Percentiles rank a stretch among this genome's conserved stretches.
phyloP scores from a whole-genome alignment of 495 filamentous ascomycete genomes.

The Hypoxylon fragiforme region DNA sequence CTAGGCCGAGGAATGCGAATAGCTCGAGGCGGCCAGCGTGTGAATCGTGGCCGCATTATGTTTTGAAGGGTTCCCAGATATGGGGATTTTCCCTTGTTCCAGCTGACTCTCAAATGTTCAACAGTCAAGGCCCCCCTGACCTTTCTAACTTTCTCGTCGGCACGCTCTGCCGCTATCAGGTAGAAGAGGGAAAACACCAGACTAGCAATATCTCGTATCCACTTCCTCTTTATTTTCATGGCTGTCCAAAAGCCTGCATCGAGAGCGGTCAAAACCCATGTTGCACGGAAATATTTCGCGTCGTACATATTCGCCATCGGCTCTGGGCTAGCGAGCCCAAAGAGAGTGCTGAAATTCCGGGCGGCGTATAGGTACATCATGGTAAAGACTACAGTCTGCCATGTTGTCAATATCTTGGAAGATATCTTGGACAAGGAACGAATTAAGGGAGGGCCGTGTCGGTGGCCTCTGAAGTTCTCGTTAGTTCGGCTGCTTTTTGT shows the following conservation, averaged over 20 bases:
- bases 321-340: conserved; percentile 89
- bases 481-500: conserved; percentile 11
- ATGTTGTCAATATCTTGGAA: conserved; percentile 68
- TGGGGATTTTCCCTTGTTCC: conserved; percentile 90
- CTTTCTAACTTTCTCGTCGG: conserved; percentile 96
- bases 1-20: conserved; percentile 81
- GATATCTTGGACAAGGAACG: conserved; percentile 73
- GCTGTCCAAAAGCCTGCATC: conserved; percentile 99
- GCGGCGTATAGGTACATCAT: conserved; percentile 89
- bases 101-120: conserved; percentile 89
- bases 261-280: conserved; percentile 92
- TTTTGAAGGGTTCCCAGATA: conserved; percentile 72
- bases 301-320: conserved; percentile 94
- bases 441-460: conserved; percentile 80
- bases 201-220: conserved; percentile 78
- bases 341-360: conserved; percentile 89
- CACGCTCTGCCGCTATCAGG: conserved; percentile 86
- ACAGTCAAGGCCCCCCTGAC: conserved; percentile 83
- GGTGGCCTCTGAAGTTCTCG: conserved; percentile 65
- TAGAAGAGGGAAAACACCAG: conserved; percentile 87
- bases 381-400: conserved; percentile 87
- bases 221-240: conserved; percentile 84
- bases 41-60: conserved; percentile 76
- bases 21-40: conserved; percentile 73
- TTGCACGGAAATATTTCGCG: conserved; percentile 93